phyloP scores from a whole-genome alignment of 257 asterid genomes.

The Fraxinus excelsior region DNA sequence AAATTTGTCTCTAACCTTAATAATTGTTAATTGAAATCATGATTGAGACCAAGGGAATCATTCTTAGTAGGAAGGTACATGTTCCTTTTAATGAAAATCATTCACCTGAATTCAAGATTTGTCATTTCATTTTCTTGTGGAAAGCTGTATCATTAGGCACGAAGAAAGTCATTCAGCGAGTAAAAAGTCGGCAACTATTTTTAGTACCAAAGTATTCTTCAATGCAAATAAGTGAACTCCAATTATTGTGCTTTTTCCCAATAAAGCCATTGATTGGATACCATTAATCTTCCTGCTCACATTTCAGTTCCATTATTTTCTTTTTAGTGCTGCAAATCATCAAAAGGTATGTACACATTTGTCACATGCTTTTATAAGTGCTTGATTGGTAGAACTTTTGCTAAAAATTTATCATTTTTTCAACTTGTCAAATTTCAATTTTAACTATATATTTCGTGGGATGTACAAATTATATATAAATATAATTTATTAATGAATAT shows the following conservation, averaged over 20 bases:
- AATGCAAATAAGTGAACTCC: constrained; percentile 12
- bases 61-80: not conserved
- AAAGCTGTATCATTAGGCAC: constrained; percentile 9
- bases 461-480: no score
- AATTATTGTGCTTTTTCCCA: constrained; percentile 40
- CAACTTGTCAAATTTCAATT: no score
- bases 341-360: not conserved
- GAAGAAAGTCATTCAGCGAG: constrained; percentile 10
- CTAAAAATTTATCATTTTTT: no score
- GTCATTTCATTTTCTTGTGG: not conserved
- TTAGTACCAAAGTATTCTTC: not conserved
- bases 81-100: constrained; percentile 1
- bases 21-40: not conserved
- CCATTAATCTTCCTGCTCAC: constrained; percentile 20
- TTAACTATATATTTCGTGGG: no score
- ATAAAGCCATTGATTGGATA: constrained; percentile 22
- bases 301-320: constrained; percentile 16
- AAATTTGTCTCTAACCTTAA: not conserved
- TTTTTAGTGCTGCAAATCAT: not conserved
- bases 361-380: no score
- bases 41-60: constrained; percentile 18
- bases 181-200: constrained; percentile 5
- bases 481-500: no score
- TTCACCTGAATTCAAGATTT: constrained; percentile 14
- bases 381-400: no score